Evolutionary conservation across 2,329 filamentous ascomycete species (phyloP).

Genomic region (Pseudogymnoascus sp.): DNA sequence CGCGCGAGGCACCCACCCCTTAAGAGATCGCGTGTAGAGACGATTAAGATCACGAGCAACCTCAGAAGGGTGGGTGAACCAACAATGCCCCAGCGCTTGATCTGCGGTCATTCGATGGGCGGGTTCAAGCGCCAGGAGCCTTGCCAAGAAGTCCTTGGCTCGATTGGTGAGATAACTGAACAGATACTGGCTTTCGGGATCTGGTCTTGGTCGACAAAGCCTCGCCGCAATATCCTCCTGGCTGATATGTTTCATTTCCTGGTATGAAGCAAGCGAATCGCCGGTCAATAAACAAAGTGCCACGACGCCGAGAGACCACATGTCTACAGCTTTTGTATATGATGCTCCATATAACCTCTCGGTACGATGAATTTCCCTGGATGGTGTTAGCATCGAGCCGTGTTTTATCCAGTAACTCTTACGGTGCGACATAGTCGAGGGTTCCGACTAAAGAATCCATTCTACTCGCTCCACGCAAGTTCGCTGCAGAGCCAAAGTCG

Average conservation of each 20-base stretch:
- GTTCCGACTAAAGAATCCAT: conserved; percentile 25
- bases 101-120: conserved; percentile 27
- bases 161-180: conserved; percentile 18
- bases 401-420: conserved; percentile 12
- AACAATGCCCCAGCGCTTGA: conserved; percentile 29
- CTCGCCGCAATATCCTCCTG: background rate
- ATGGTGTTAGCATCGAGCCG: background rate
- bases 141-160: conserved; percentile 28
- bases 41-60: conserved; percentile 21
- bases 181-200: background rate
- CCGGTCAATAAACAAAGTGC: conserved; percentile 23
- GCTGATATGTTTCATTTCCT: conserved; percentile 10
- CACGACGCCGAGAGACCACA: conserved; percentile 27
- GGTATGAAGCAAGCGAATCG: conserved; percentile 15
- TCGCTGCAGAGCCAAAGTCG: conserved; percentile 27
- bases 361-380: conserved; percentile 12
- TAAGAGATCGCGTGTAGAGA: conserved; percentile 19
- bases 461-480: conserved; percentile 15
- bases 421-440: conserved; percentile 26
- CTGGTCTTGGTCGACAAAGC: background rate
- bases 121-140: conserved; percentile 29
- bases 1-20: conserved; percentile 23
- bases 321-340: conserved; percentile 25
- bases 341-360: conserved; percentile 20
- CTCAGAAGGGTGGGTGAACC: conserved; percentile 26